A percentile compares a stretch with the other conserved stretches of the same genome.
phyloP scores from a whole-genome alignment of 495 filamentous ascomycete species.

The Darksidea phi region DNA sequence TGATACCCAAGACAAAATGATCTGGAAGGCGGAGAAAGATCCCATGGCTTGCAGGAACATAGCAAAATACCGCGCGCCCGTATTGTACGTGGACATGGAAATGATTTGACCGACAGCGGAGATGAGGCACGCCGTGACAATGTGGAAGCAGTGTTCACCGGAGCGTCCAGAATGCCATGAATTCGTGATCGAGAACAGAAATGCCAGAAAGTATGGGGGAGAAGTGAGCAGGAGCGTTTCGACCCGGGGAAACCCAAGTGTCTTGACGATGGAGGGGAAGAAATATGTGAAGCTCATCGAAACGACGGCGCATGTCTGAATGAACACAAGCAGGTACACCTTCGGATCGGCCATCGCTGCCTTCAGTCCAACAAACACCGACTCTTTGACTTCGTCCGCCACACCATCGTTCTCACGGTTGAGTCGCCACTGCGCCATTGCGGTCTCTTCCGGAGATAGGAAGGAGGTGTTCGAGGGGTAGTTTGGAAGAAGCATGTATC shows the following conservation, averaged over 20 bases:
- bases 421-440: constrained; percentile 65
- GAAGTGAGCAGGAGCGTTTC: constrained; percentile 7
- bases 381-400: constrained; percentile 1
- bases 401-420: constrained; percentile 61
- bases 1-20: constrained; percentile 15
- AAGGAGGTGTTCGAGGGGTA: constrained; percentile 73
- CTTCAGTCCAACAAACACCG: constrained; percentile 1
- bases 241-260: constrained; percentile 2
- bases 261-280: constrained; percentile 8
- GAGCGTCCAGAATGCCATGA: constrained; percentile 8
- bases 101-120: constrained; percentile 8
- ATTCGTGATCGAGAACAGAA: constrained; percentile 2
- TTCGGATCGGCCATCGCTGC: constrained; percentile 1
- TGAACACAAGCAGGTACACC: constrained; percentile 7
- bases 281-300: constrained; percentile 13
- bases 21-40: constrained; percentile 2
- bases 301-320: constrained; percentile 6
- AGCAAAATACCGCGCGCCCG: constrained; percentile 4
- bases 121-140: constrained; percentile 5
- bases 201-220: constrained; percentile 6
- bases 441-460: constrained; percentile 66
- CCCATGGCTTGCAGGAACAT: constrained; percentile 11
- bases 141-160: constrained; percentile 6
- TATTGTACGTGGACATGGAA: constrained; percentile 1
- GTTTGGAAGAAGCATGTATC: constrained; percentile 66